phyloP scores from a whole-genome alignment of 2,329 filamentous ascomycete species.

The Aspergillus sp. region DNA sequence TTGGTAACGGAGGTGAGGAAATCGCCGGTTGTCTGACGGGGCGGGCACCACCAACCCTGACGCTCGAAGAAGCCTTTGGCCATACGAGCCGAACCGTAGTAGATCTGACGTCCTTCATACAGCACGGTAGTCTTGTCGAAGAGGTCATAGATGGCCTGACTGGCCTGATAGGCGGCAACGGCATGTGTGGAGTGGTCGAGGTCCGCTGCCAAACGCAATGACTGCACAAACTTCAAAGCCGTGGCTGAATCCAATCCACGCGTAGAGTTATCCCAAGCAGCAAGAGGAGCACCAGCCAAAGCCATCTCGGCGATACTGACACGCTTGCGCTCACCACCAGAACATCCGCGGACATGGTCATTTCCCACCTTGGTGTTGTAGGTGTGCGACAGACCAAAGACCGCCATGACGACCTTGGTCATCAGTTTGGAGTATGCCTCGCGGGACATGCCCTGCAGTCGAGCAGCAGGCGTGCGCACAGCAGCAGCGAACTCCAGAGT shows the following conservation, averaged over 20 bases:
- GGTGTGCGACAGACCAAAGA: constrained; percentile 40
- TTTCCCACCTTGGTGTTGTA: constrained; percentile 39
- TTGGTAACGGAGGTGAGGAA: constrained; percentile 62
- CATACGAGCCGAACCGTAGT: constrained; percentile 53
- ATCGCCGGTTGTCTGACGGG: constrained; percentile 58
- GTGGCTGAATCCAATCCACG: constrained; percentile 44
- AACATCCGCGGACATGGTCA: constrained; percentile 52
- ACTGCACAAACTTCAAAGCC: constrained; percentile 46
- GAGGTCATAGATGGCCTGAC: constrained; percentile 35
- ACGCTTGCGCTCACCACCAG: constrained; percentile 52
- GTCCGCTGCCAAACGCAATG: constrained; percentile 40
- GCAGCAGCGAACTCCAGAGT: constrained; percentile 68
- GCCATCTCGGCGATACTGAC: constrained; percentile 50
- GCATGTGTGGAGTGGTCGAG: constrained; percentile 38
- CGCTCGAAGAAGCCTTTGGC: constrained; percentile 59
- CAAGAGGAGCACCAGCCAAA: constrained; percentile 36
- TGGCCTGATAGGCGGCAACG: constrained; percentile 46
- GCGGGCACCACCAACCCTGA: constrained; percentile 59
- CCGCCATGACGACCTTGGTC: constrained; percentile 38
- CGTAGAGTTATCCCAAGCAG: constrained; percentile 38
- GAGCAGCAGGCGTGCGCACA: constrained; percentile 43
- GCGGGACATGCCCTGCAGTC: constrained; percentile 20
- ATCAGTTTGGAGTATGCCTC: constrained; percentile 34
- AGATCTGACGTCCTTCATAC: constrained; percentile 67
- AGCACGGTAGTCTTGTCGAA: constrained; percentile 65